Percentiles rank a stretch among this genome's conserved stretches.
phyloP scores from a whole-genome alignment of 345 rosid genomes.

The Eucalyptus tenuipes region DNA sequence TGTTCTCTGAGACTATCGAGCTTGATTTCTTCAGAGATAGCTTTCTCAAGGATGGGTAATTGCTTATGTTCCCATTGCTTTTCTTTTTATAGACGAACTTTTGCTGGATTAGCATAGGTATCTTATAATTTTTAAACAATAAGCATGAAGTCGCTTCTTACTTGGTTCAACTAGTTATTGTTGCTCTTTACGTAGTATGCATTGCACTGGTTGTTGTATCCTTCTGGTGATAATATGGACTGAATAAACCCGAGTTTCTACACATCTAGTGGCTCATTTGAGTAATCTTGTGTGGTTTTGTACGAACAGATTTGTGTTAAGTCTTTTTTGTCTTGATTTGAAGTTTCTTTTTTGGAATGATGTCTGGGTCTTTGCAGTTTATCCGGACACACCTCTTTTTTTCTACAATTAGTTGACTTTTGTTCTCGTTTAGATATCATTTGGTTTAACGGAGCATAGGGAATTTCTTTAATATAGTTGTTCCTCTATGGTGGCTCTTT shows the following conservation, averaged over 20 bases:
- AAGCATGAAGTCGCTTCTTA: neutral
- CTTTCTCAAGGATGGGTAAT: slow-evolving; percentile 85
- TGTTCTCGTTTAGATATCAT: neutral
- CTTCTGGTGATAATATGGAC: neutral
- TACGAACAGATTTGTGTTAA: neutral
- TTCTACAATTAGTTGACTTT: neutral
- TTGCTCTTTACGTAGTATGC: neutral
- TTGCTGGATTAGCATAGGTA: neutral
- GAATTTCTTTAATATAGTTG: neutral
- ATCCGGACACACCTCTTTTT: neutral
- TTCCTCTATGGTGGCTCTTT: neutral
- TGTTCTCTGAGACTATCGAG: slow-evolving; percentile 81
- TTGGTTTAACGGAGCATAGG: neutral
- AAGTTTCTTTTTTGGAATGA: neutral
- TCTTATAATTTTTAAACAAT: neutral
- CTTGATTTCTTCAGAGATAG: slow-evolving; percentile 74
- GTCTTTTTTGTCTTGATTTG: neutral
- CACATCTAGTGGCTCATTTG: neutral
- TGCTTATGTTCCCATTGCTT: neutral
- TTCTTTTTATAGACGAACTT: neutral
- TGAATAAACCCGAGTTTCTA: neutral
- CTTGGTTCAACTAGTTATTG: neutral
- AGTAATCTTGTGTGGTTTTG: neutral
- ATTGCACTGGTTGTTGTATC: neutral
- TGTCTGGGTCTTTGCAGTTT: neutral